Percentiles rank a stretch among this genome's conserved stretches.
phyloP scores from a whole-genome alignment of 164 flowering plant genomes.

The Buxus sempervirens region DNA sequence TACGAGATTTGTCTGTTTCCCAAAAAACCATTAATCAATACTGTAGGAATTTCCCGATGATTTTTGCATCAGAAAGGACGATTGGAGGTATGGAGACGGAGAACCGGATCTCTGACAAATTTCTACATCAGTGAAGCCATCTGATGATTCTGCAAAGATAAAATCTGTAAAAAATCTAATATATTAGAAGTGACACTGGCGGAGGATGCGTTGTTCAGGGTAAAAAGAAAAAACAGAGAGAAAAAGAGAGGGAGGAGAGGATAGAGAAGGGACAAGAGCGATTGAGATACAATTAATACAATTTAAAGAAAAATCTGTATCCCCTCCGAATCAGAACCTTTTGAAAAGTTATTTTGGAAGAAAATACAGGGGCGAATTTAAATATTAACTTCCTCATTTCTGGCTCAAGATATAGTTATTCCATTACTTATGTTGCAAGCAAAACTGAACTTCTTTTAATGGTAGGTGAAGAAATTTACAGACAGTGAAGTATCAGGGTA shows the following conservation, averaged over 20 bases:
- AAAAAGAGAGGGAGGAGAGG: too few relatives aligned
- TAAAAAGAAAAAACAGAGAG: background rate
- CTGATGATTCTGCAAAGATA: slow-evolving; percentile 8
- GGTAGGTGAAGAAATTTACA: slow-evolving; percentile 9
- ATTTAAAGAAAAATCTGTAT: too few relatives aligned
- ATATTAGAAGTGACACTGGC: background rate
- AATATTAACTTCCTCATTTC: background rate
- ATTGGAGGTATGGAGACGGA: background rate
- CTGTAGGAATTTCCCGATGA: slow-evolving; percentile 1
- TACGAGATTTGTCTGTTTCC: slow-evolving; percentile 12
- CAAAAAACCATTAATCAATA: slow-evolving; percentile 30
- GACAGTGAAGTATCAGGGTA: background rate
- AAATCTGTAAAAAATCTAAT: slow-evolving; percentile 4
- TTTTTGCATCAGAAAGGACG: slow-evolving; percentile 24
- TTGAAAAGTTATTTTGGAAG: background rate
- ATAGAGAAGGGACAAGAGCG: too few relatives aligned
- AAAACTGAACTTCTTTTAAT: background rate
- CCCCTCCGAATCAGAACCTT: too few relatives aligned
- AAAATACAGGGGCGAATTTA: too few relatives aligned
- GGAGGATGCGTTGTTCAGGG: too few relatives aligned
- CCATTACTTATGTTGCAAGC: background rate
- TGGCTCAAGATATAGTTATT: background rate
- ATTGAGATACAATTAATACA: too few relatives aligned
- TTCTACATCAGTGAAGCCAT: slow-evolving; percentile 30
- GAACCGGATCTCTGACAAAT: background rate